Conservation (phyloP, 371 early-diverging fungal genomes). For the Amoeboradix gromovi region DNA sequence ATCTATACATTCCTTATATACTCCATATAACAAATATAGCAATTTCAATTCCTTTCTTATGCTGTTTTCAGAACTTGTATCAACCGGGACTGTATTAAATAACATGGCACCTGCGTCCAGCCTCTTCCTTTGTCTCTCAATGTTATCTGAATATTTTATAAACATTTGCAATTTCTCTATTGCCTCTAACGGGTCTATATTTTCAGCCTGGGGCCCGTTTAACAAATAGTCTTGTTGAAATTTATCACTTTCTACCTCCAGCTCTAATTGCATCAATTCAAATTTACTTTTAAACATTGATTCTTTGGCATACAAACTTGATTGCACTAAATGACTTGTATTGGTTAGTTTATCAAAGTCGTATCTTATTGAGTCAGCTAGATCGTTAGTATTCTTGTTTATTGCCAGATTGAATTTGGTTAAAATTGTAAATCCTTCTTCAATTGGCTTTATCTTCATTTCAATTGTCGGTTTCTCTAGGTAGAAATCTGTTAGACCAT, state of each 20-base stretch:
- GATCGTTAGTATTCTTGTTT: slow-evolving; percentile 27
- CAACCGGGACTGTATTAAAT: slow-evolving; percentile 22
- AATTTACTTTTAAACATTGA: slow-evolving; percentile 27
- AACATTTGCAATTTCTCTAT: slow-evolving; percentile 25
- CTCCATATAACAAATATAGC: slow-evolving; percentile 23
- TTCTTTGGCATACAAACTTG: slow-evolving; percentile 21
- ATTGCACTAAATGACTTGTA: slow-evolving; percentile 24
- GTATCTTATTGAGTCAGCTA: slow-evolving; percentile 31
- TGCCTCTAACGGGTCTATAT: slow-evolving; percentile 26
- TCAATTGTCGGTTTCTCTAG: slow-evolving; percentile 29
- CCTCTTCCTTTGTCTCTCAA: slow-evolving; percentile 30
- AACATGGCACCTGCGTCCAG: slow-evolving; percentile 28
- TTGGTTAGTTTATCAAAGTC: slow-evolving; percentile 28
- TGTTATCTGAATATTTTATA: slow-evolving; percentile 26
- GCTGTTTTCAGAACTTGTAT: slow-evolving; percentile 25
- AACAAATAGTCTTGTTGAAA: too few species aligned
- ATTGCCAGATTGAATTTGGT: slow-evolving; percentile 21
- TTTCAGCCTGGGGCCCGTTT: slow-evolving; percentile 29
- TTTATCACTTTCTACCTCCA: slow-evolving; percentile 20
- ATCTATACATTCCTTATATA: slow-evolving; percentile 28
- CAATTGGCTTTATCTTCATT: slow-evolving; percentile 29
- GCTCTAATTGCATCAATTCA: slow-evolving; percentile 21
- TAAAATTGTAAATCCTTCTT: slow-evolving; percentile 24
- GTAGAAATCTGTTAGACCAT: slow-evolving; percentile 22
- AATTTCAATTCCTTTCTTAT: slow-evolving; percentile 26